Percentiles rank a stretch among this genome's conserved stretches.
These are phyloP conservation scores for Adansonia gregorii DNA, from an alignment of 441 rosid genomes.

Conservation along the genomic window DNA sequence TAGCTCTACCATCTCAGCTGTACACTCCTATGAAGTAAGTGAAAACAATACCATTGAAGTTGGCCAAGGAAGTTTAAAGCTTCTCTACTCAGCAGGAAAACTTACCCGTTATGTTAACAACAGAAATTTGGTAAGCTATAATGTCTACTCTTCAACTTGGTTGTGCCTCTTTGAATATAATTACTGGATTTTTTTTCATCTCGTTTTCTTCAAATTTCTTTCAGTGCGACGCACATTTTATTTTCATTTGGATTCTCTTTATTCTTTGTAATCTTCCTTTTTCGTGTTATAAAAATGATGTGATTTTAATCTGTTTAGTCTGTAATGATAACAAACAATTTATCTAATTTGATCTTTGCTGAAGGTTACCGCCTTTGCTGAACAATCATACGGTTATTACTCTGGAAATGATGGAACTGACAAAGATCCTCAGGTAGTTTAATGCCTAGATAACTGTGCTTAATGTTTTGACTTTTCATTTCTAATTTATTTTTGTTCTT, in stretches of 20 bases:
- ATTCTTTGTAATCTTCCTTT: neutral
- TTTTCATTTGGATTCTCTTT: conserved; percentile 3
- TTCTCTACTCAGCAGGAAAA: conserved; percentile 53
- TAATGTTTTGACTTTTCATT: conserved; percentile 9
- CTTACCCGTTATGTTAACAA: conserved; percentile 50
- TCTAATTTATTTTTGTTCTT: neutral
- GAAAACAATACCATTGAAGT: conserved; percentile 46
- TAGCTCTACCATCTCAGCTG: conserved; percentile 41
- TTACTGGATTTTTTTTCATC: neutral
- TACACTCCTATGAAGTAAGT: conserved; percentile 42
- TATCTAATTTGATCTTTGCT: conserved; percentile 26
- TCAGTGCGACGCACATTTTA: neutral
- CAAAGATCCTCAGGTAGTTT: conserved; percentile 66
- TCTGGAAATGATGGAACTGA: conserved; percentile 66
- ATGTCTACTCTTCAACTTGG: conserved; percentile 9
- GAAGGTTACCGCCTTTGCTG: conserved; percentile 48
- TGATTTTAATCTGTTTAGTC: conserved; percentile 19
- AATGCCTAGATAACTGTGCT: conserved; percentile 23
- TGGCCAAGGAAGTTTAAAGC: conserved; percentile 60
- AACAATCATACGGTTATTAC: conserved; percentile 64
- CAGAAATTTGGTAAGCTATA: conserved; percentile 42
- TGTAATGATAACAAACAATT: conserved; percentile 16
- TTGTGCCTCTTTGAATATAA: neutral
- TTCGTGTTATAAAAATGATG: neutral
- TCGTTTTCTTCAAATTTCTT: conserved; percentile 20